Conservation (phyloP, 2,329 filamentous ascomycete species). For the Pseudogymnoascus sp. region DNA sequence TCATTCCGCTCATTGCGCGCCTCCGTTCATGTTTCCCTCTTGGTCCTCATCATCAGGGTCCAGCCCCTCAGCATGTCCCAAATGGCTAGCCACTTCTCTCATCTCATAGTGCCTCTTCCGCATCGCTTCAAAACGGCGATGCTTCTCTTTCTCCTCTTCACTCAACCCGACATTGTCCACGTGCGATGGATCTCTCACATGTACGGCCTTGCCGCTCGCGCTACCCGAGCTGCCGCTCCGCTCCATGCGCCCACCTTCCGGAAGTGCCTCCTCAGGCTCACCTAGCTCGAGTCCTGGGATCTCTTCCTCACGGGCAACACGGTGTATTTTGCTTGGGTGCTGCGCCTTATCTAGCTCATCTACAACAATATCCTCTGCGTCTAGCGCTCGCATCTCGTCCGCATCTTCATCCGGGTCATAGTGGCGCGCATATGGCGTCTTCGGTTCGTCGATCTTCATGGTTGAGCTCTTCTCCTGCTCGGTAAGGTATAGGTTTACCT, state of each 20-base stretch:
- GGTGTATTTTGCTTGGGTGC: slow-evolving; percentile 18
- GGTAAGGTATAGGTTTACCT: slow-evolving; percentile 93
- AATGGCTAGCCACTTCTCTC: slow-evolving; percentile 80
- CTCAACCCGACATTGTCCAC: slow-evolving; percentile 48
- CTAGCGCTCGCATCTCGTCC: slow-evolving; percentile 54
- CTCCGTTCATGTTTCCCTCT: slow-evolving; percentile 31
- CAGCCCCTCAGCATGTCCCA: slow-evolving; percentile 65
- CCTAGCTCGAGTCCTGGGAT: slow-evolving; percentile 89
- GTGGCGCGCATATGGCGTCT: slow-evolving; percentile 89
- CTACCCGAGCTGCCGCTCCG: slow-evolving; percentile 30
- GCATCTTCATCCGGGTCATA: slow-evolving; percentile 88
- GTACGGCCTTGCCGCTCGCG: slow-evolving; percentile 59
- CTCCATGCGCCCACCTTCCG: slow-evolving; percentile 37
- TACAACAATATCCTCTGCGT: slow-evolving; percentile 62
- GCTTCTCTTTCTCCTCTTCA: slow-evolving; percentile 78
- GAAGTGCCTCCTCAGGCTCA: slow-evolving; percentile 72
- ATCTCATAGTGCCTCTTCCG: slow-evolving; percentile 99
- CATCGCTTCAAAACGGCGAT: slow-evolving; percentile 80
- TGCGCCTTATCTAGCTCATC: slow-evolving; percentile 53
- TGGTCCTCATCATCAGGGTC: slow-evolving; percentile 54
- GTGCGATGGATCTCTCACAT: slow-evolving; percentile 58
- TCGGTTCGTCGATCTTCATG: slow-evolving; percentile 99
- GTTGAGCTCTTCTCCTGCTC: slow-evolving; percentile 92
- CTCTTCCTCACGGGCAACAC: slow-evolving; percentile 52
- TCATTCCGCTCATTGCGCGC: slow-evolving; percentile 13